Base-by-base conservation (phyloP, 1,284 basidiomycete genomes). In the Trichosporon ovoides region DNA sequence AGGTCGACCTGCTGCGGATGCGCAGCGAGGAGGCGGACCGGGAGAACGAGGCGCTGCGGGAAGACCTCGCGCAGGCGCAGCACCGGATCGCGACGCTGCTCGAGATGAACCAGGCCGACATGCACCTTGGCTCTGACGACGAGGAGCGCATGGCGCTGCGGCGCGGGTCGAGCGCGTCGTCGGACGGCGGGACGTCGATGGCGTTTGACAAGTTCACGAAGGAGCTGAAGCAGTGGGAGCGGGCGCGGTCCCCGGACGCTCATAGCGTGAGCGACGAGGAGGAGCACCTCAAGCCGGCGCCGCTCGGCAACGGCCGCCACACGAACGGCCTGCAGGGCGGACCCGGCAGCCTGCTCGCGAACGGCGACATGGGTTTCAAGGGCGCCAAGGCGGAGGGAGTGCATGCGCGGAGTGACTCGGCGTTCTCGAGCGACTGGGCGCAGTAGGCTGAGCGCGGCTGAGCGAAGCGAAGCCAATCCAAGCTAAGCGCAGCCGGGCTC, bases 11-110 rank as follows among this genome's bases (percentile, higher is more conserved):
- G 0, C 63, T 76, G 34, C 67, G 77, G 3, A 70, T 70, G 60
- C 68, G 72, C 43, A 56, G 71, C 35, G 68, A 74, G 57, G 73
- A 76, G 19, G 64, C 71, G 1, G 74, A 78, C 60, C 59, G 72
- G 28, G 72, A 76, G 28, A 58, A 70, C 22, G 74, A 75, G 37
- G 56, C 83, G 20, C 79, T 94, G 48, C 84, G 88, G 66, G 83
- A 85, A 31, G 87, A 89, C 11, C 78, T 93, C 53, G 79, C 83
- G 55, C 83, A 91, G 62, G 84, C 89, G 37, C 85, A 89, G 38
- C 85, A 87, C 55, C 58, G 74, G 38, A 76, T 76, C 51, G 66
- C 64, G 37, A 76, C 73, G 12, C 52, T 76, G 46, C 61, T 76
- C 46, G 71, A 71, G 56, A 71, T 76, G 64, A 59, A 59, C 53